A percentile compares a stretch with the other conserved stretches of the same genome.
Conservation (phyloP, 2,329 filamentous ascomycete species). For the Nemania serpens region DNA sequence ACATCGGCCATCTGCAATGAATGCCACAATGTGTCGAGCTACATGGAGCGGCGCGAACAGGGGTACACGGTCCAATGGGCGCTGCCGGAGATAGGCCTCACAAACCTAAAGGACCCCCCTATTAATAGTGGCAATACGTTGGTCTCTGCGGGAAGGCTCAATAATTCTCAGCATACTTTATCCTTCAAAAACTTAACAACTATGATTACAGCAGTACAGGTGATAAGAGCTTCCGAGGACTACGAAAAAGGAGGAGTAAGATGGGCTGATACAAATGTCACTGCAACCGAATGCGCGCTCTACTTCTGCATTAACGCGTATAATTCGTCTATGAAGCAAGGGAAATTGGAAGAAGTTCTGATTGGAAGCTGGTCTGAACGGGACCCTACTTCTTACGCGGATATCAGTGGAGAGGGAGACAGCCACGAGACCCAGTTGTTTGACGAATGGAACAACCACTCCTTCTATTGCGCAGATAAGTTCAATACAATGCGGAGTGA, state of each 20-base stretch:
- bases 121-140: not conserved
- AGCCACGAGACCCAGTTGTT: not conserved
- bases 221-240: not conserved
- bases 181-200: constrained; percentile 3
- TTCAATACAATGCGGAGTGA: not conserved
- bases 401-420: not conserved
- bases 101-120: not conserved
- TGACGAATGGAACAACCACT: constrained; percentile 1
- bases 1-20: constrained; percentile 31
- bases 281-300: constrained; percentile 35
- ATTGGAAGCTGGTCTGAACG: constrained; percentile 7
- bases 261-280: constrained; percentile 29
- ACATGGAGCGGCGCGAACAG: not conserved
- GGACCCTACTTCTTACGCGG: not conserved
- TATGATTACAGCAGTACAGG: constrained; percentile 5
- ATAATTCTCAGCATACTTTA: not conserved
- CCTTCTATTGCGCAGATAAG: not conserved
- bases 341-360: not conserved
- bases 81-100: not conserved
- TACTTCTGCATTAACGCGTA: constrained; percentile 32
- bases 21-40: constrained; percentile 28
- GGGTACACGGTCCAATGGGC: not conserved
- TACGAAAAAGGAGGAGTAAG: not conserved
- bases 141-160: not conserved
- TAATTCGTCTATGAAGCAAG: constrained; percentile 9